Base-by-base conservation (phyloP, 495 filamentous ascomycete species). In the Daldinia concentrica region DNA sequence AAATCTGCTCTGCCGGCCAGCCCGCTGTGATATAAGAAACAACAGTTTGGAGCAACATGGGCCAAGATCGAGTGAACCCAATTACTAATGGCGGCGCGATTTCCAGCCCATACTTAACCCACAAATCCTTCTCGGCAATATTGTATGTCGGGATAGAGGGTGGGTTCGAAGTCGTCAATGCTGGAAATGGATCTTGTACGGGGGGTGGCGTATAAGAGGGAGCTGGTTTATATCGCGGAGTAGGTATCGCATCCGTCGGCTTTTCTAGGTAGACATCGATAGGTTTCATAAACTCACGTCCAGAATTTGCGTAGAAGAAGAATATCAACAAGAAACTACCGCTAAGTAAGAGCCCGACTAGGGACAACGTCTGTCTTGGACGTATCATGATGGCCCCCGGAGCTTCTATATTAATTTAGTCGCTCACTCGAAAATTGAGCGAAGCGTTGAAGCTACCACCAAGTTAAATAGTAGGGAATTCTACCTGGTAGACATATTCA, bases 1-100 rank as follows among this genome's bases (percentile, higher is more conserved):
- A 86, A 66, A 91, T 90, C 67, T 89, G 84, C 34, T 80, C 76
- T 0, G 87, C 73, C 3, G 89, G 89, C 88, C 88, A 90, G 22
- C 88, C 89, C 0, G 87, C 85, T 1, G 86, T 83, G 56, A 90
- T 83, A 74, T 90, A 90, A 12, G 80, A 82, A 14, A 88, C 83
- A 0, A 90, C 87, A 1, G 83, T 76, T 72, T 90, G 88, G 32
- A 87, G 85, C 12, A 90, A 77, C 56, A 90, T 80, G 19, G 85
- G 82, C 85, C 85, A 88, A 48, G 84, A 83, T 39, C 87, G 79
- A 4, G 87, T 89, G 79, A 90, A 90, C 43, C 86, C 86, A 62
- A 89, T 87, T 56, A 88, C 80, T 26, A 90, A 78, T 1, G 88
- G 87, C 4, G 86, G 87, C 22, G 75, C 51, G 30, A 67, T 15